Conservation (phyloP, 192 early-diverging fungal genomes). For the Linnemannia hyalina region DNA sequence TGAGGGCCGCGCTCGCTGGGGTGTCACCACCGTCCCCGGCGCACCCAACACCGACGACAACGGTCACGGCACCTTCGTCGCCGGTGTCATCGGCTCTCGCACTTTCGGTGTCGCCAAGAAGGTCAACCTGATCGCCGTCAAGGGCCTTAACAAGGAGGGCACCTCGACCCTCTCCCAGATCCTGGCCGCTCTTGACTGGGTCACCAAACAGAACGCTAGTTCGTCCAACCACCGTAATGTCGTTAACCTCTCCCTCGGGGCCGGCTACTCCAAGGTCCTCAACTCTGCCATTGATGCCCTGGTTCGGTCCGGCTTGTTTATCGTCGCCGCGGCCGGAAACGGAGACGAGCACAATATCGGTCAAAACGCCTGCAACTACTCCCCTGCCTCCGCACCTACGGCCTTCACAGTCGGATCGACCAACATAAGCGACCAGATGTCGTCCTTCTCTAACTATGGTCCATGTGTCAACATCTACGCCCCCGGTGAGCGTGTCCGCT, state of each 20-base stretch:
- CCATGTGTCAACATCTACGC: constrained; percentile 67
- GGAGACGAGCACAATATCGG: constrained; percentile 58
- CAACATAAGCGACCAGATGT: constrained; percentile 57
- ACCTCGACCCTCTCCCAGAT: constrained; percentile 55
- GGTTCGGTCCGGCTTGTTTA: constrained; percentile 54
- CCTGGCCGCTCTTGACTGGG: constrained; percentile 59
- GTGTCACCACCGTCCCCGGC: constrained; percentile 50
- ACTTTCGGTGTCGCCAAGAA: constrained; percentile 85
- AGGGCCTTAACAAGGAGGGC: constrained; percentile 61
- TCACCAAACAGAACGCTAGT: constrained; percentile 29
- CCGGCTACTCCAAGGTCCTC: constrained; percentile 55
- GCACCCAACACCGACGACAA: constrained; percentile 59
- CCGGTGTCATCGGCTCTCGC: constrained; percentile 63
- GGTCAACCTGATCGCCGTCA: constrained; percentile 78
- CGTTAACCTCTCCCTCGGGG: constrained; percentile 60
- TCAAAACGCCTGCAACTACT: constrained; percentile 63
- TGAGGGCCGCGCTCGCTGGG: constrained; percentile 69
- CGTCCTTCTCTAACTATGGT: constrained; percentile 65
- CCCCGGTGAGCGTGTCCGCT: constrained; percentile 57
- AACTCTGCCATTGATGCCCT: constrained; percentile 59
- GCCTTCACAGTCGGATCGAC: constrained; percentile 67
- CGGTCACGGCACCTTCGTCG: constrained; percentile 70
- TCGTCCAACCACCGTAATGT: constrained; percentile 30
- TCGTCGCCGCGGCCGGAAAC: constrained; percentile 63
- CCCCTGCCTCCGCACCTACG: constrained; percentile 57